Base-by-base conservation (phyloP, 805 yeast genomes). In the Starmerella stigmatis region DNA sequence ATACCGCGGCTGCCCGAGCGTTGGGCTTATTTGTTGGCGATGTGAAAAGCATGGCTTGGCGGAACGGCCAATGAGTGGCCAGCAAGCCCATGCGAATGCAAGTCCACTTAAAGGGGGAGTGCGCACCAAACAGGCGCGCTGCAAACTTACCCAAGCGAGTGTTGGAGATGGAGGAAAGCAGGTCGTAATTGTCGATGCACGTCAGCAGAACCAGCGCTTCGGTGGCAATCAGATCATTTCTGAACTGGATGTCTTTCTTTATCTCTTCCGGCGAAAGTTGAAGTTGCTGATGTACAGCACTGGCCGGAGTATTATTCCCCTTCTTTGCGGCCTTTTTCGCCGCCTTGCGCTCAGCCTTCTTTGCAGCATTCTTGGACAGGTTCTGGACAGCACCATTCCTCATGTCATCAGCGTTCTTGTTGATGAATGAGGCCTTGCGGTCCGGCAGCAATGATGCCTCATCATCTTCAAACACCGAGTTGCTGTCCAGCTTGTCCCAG, bases 41-140 rank as follows among this genome's bases (percentile, higher is more conserved):
- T 17, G 67, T 62, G 48, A 62, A 69, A 48, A 67, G 64, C 22
- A 64, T 63, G 6, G 69, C 54, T 47, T 68, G 63, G 9, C 68
- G 57, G 52, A 68, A 68, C 11, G 73, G 73, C 73, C 72, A 68
- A 51, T 68, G 72, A 41, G 68, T 67, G 1, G 67, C 72, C 22
- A 68, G 45, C 17, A 68, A 57, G 1, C 72, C 72, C 57, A 68
- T 54, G 16, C 67, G 59, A n/a, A 68, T 60, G 30, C 65, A 60
- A 13, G 66, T 48, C 10, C 65, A 51, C 51, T 63, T 61, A 45
- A 55, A 53, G 3, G 45, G 52, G 1, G 70, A 63, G 7, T 57
- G 39, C 26, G 55, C 50, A 9, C 72, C 72, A 26, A 67, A 51
- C 20, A 47, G 49, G 28, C 45, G 49, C 8, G 42, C 32, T 7